Evolutionary conservation across 306 rosid species (phyloP).

Genomic region (Cucurbita moschata): DNA sequence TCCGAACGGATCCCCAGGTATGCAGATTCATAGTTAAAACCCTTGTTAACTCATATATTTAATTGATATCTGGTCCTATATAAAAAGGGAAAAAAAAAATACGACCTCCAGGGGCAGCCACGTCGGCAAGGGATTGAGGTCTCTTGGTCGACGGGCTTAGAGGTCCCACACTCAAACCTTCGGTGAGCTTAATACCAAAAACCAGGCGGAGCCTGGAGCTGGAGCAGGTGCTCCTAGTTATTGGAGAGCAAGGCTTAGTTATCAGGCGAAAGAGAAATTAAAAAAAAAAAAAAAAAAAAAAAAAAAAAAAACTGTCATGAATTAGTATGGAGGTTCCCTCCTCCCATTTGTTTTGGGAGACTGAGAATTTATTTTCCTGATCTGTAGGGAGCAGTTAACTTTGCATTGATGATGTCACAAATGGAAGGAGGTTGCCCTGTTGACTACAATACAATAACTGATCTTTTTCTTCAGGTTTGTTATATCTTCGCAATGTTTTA

Average conservation of each 20-base stretch:
- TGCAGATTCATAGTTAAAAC: not conserved
- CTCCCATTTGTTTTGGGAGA: not conserved
- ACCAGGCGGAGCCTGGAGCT: too few species aligned
- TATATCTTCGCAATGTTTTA: not conserved
- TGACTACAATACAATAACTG: constrained; percentile 96
- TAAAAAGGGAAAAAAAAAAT: not conserved
- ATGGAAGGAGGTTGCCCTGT: constrained; percentile 99
- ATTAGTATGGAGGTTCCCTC: not conserved
- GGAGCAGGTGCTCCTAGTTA: too few species aligned
- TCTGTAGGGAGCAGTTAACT: constrained; percentile 93
- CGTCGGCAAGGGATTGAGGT: too few species aligned
- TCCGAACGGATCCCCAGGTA: constrained; percentile 96
- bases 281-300: too few species aligned
- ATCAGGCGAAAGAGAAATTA: too few species aligned
- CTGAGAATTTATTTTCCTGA: not conserved
- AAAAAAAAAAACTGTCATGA: not conserved
- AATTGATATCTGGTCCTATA: not conserved
- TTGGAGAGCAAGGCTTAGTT: too few species aligned
- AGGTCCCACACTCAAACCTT: too few species aligned
- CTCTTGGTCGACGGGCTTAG: too few species aligned
- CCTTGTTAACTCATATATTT: not conserved
- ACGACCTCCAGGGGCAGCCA: too few species aligned
- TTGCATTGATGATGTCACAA: constrained; percentile 98
- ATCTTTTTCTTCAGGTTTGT: constrained; percentile 93
- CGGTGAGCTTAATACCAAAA: too few species aligned